These are phyloP conservation scores for Moniliella sp. DNA, from an alignment of 1,284 basidiomycete species.

Conservation along the genomic window DNA sequence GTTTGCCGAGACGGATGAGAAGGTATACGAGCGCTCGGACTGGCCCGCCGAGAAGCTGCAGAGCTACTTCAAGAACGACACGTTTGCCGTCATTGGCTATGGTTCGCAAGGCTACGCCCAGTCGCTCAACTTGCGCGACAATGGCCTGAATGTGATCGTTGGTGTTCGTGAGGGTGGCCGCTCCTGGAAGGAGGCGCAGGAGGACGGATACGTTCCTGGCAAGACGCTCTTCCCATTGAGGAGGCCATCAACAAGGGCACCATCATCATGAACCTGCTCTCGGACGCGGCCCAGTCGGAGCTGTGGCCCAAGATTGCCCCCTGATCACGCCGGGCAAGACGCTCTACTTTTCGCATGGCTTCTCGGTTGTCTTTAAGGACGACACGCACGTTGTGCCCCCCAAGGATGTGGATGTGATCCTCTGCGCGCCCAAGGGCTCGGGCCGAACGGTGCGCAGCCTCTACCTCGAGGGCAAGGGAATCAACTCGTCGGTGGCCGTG, in stretches of 20 bases:
- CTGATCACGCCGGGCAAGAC: conserved; percentile 93
- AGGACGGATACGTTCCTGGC: conserved; percentile 95
- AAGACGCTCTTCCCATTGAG: conserved; percentile 95
- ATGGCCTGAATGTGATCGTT: conserved; percentile 94
- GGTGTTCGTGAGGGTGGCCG: conserved; percentile 91
- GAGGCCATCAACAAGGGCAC: conserved; percentile 86
- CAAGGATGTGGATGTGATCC: conserved; percentile 85
- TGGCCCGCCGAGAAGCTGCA: conserved; percentile 93
- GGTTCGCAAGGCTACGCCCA: conserved; percentile 90
- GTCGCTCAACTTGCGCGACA: conserved; percentile 86
- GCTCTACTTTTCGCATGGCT: conserved; percentile 92
- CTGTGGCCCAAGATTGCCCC: conserved; percentile 75
- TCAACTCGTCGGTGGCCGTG: conserved; percentile 71
- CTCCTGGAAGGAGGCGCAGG: conserved; percentile 81
- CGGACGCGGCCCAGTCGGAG: conserved; percentile 86
- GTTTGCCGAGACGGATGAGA: conserved; percentile 69
- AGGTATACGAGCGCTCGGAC: conserved; percentile 88
- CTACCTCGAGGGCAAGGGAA: conserved; percentile 97
- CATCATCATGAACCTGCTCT: conserved; percentile 98
- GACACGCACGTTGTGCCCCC: conserved; percentile 85
- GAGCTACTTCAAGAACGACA: conserved; percentile 91
- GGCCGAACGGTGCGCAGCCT: conserved; percentile 95
- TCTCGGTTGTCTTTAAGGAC: conserved; percentile 94
- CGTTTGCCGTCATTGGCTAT: conserved; percentile 77
- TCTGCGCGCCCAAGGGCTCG: conserved; percentile 94